Conservation (phyloP, 2,329 filamentous ascomycete genomes). For the Lachnellula willkommii region DNA sequence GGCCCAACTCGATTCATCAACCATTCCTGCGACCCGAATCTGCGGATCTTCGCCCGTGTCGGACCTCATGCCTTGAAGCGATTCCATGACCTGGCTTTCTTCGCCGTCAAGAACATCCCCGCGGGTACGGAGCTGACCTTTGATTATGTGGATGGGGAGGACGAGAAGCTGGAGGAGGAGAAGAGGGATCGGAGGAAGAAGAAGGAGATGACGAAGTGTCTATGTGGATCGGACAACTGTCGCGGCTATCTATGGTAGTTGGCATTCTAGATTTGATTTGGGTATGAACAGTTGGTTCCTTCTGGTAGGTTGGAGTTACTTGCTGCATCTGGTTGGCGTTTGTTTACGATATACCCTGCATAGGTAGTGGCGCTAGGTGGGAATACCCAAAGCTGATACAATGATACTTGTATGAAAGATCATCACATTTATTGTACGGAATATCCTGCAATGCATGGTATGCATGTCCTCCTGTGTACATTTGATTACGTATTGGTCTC, state of each 20-base stretch:
- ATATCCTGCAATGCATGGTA: too few relatives aligned
- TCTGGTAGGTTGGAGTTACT: background rate
- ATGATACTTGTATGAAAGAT: background rate
- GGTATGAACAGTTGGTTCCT: background rate
- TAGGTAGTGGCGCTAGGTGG: background rate
- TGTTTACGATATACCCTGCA: background rate
- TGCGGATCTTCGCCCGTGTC: slow-evolving; percentile 72
- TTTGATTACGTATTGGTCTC: background rate
- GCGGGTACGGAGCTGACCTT: slow-evolving; percentile 69
- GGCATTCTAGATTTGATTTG: background rate
- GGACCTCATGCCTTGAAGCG: slow-evolving; percentile 70
- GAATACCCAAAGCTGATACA: background rate
- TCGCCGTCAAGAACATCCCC: slow-evolving; percentile 62
- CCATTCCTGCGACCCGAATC: slow-evolving; percentile 73
- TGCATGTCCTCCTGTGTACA: background rate
- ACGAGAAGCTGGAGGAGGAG: slow-evolving; percentile 42
- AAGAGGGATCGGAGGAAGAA: slow-evolving; percentile 44
- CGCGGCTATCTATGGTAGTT: slow-evolving; percentile 62
- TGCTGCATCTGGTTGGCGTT: background rate
- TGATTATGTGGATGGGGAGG: slow-evolving; percentile 67
- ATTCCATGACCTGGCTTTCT: slow-evolving; percentile 72
- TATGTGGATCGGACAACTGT: slow-evolving; percentile 62
- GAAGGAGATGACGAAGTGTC: slow-evolving; percentile 52
- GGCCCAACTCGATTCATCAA: slow-evolving; percentile 79
- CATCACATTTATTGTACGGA: too few relatives aligned